Percentiles rank a stretch among this genome's conserved stretches.
These are phyloP conservation scores for Marasmius fiardii DNA, from an alignment of 1,284 basidiomycete genomes.

Conservation along the genomic window DNA sequence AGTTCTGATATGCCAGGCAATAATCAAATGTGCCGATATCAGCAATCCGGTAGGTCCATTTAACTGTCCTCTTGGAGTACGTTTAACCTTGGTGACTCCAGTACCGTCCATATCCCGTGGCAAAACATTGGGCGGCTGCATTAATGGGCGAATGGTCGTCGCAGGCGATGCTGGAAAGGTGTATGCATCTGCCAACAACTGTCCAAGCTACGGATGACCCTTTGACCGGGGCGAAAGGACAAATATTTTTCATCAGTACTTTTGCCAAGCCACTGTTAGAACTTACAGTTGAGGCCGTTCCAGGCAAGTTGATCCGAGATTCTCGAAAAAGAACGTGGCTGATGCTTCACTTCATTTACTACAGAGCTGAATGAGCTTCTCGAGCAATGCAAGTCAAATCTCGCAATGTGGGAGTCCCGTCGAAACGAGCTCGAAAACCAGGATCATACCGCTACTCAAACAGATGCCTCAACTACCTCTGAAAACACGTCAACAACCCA, in stretches of 20 bases:
- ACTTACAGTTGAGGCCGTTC: constrained; percentile 67
- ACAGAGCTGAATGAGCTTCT: constrained; percentile 10
- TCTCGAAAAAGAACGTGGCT: constrained; percentile 36
- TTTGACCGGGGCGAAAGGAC: constrained; percentile 74
- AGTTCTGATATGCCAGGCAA: constrained; percentile 80
- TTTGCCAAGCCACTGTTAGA: constrained; percentile 85
- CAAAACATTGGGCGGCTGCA: constrained; percentile 87
- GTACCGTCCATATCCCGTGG: constrained; percentile 89
- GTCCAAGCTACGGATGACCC: constrained; percentile 50
- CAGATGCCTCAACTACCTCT: not conserved
- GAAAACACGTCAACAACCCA: not conserved
- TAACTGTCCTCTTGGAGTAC: constrained; percentile 4
- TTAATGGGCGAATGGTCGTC: constrained; percentile 87
- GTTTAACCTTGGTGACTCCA: constrained; percentile 26
- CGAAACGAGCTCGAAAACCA: constrained; percentile 1
- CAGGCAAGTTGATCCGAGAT: constrained; percentile 45
- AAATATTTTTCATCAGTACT: constrained; percentile 85
- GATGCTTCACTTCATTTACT: constrained; percentile 36
- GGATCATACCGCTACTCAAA: not conserved
- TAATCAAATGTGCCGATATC: constrained; percentile 96
- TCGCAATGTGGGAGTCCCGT: constrained; percentile 6
- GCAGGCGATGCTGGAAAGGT: constrained; percentile 49
- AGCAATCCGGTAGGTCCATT: constrained; percentile 80
- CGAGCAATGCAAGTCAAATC: constrained; percentile 10
- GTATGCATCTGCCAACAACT: not conserved